These are phyloP conservation scores for Purshia tridentata DNA, from an alignment of 306 rosid genomes.

Conservation along the genomic window DNA sequence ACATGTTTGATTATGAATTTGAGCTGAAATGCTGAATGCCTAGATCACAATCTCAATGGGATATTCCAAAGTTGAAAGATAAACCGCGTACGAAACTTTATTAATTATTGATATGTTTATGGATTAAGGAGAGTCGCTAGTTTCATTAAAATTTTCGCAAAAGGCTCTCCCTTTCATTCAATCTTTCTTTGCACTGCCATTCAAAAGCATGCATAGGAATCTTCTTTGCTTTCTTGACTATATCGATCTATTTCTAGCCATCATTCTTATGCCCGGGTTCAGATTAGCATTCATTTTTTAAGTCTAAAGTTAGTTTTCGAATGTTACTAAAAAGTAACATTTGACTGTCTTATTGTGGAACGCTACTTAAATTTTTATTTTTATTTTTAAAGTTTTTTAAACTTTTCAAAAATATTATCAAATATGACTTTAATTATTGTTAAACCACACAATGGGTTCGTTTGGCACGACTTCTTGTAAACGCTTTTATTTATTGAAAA, in stretches of 20 bases:
- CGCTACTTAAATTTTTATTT: no score
- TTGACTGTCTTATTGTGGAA: no score
- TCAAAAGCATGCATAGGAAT: constrained; percentile 17
- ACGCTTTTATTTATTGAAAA: no score
- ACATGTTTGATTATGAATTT: background rate
- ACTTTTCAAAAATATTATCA: no score
- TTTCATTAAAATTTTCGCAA: constrained; percentile 19
- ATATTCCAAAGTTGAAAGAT: background rate
- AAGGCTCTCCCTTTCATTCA: background rate
- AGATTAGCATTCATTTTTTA: background rate
- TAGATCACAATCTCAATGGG: background rate
- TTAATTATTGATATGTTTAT: background rate
- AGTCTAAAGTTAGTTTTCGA: background rate
- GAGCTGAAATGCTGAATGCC: no score
- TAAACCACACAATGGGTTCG: no score
- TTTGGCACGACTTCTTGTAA: no score
- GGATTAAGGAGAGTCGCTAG: background rate
- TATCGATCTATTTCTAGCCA: background rate
- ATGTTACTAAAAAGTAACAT: no score
- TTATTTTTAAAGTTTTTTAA: no score
- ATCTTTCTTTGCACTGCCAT: background rate
- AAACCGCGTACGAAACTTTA: constrained; percentile 11
- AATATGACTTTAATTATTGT: no score
- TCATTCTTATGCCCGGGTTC: background rate
- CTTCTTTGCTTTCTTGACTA: constrained; percentile 36